These are phyloP conservation scores for Hibiscus trionum DNA, from an alignment of 345 rosid species.

Conservation along the genomic window DNA sequence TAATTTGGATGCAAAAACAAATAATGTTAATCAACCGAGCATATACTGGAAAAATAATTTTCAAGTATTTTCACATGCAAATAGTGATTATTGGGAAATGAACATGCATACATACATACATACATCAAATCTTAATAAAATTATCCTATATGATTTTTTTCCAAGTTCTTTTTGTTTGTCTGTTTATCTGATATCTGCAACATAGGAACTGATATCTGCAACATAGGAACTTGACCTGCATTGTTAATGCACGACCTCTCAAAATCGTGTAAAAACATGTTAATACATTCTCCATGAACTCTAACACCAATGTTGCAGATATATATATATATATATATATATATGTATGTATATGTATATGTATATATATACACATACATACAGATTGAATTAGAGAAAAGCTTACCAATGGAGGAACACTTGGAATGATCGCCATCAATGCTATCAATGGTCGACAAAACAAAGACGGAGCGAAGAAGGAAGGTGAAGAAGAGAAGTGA, in stretches of 20 bases:
- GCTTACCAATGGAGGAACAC: conserved; percentile 71
- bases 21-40: not conserved
- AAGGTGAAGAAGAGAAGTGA: conserved; percentile 79
- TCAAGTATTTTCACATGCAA: not conserved
- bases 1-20: not conserved
- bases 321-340: no score
- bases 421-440: conserved; percentile 55
- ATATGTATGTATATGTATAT: no score
- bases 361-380: not conserved
- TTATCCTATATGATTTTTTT: not conserved
- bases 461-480: conserved; percentile 71
- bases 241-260: not conserved
- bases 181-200: not conserved
- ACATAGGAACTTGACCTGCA: not conserved
- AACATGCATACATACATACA: no score
- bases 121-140: not conserved
- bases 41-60: not conserved
- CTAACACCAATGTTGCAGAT: not conserved
- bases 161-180: not conserved
- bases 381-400: not conserved
- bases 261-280: not conserved
- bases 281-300: not conserved
- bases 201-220: not conserved
- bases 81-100: not conserved
- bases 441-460: conserved; percentile 57